phyloP scores from a whole-genome alignment of 192 early-diverging fungal genomes.

The Backusella liffmaniae region DNA sequence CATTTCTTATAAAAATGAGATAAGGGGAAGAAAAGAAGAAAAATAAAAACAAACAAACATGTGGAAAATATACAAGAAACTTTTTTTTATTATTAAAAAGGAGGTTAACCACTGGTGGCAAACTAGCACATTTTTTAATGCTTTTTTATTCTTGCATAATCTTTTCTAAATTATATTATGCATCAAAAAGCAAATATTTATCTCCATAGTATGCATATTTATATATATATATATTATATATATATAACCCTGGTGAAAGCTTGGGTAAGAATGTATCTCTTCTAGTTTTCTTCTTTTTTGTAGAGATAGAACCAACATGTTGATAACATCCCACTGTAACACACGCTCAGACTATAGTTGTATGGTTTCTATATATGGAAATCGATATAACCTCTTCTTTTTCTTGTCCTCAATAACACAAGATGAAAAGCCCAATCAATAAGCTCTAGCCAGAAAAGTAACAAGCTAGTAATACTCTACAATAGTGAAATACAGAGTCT shows the following conservation, averaged over 20 bases:
- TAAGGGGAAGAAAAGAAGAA: not conserved
- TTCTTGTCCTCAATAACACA: not conserved
- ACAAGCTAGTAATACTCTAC: not conserved
- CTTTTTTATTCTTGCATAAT: not conserved
- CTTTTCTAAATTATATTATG: not conserved
- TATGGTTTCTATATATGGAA: not conserved
- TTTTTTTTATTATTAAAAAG: slow-evolving; percentile 1
- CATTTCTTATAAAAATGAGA: not conserved
- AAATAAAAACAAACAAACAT: not conserved
- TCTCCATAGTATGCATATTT: not conserved
- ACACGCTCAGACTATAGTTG: not conserved
- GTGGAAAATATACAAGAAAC: not conserved
- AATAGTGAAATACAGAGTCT: not conserved
- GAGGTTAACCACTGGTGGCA: slow-evolving; percentile 5
- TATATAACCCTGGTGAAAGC: not conserved
- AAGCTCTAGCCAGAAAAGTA: not conserved
- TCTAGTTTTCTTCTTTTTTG: not conserved
- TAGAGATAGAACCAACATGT: not conserved
- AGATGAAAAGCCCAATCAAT: not conserved
- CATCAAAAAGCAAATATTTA: not conserved
- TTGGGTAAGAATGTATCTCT: not conserved
- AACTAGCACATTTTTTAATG: not conserved
- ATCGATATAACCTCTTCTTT: not conserved
- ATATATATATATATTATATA: not conserved
- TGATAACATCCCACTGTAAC: not conserved